Percentiles rank a stretch among this genome's conserved stretches.
Conservation (phyloP, 257 asterid species). For the Mentha longifolia region DNA sequence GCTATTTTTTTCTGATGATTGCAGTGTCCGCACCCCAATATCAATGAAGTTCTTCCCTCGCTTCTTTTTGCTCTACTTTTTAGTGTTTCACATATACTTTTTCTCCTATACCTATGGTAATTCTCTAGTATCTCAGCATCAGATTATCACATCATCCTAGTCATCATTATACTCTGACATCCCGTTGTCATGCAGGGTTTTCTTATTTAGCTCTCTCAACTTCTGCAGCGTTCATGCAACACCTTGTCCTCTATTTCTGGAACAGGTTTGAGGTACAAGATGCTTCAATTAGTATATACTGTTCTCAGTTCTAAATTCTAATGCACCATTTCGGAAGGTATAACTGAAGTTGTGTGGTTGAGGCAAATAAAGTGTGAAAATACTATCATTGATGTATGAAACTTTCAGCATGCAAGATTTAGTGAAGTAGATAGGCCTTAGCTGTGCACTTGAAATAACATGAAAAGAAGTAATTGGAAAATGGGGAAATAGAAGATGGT, state of each 20-base stretch:
- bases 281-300: conserved; percentile 18
- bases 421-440: conserved; percentile 2
- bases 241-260: conserved; percentile 96
- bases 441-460: background rate
- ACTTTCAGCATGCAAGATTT: conserved; percentile 8
- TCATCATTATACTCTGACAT: conserved; percentile 33
- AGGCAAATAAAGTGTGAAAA: conserved; percentile 1
- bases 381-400: conserved; percentile 5
- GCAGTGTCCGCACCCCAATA: conserved; percentile 99
- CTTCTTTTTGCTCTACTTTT: conserved; percentile 94
- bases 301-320: conserved; percentile 16
- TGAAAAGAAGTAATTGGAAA: background rate
- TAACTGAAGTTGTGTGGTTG: conserved; percentile 20
- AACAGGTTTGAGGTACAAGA: conserved; percentile 89
- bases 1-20: conserved; percentile 43
- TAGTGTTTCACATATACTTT: conserved; percentile 95
- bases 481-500: background rate
- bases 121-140: conserved; percentile 21
- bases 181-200: conserved; percentile 63
- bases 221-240: conserved; percentile 97
- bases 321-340: conserved; percentile 15
- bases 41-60: conserved; percentile 99
- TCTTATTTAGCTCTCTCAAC: conserved; percentile 97
- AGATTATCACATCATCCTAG: conserved; percentile 26
- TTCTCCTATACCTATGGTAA: conserved; percentile 95